Conservation (phyloP, 306 rosid genomes). For the Cucumis cinereus region DNA sequence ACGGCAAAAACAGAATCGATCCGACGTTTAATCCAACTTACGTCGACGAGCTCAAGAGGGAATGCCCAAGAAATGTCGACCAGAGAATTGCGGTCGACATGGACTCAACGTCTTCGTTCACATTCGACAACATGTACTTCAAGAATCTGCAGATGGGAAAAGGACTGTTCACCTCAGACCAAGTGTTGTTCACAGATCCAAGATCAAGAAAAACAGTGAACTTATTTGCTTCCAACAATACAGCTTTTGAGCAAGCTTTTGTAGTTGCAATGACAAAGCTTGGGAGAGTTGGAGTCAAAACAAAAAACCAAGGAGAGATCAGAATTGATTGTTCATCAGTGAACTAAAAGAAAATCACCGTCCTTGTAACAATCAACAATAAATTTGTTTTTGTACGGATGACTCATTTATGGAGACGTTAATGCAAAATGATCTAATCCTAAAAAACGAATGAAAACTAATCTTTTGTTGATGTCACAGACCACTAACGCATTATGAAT, state of each 20-base stretch:
- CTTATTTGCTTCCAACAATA: slow-evolving; percentile 45
- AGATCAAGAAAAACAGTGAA: slow-evolving; percentile 49
- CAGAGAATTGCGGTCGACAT: slow-evolving; percentile 38
- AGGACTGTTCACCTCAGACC: slow-evolving; percentile 77
- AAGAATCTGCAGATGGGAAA: slow-evolving; percentile 70
- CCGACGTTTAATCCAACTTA: slow-evolving; percentile 42
- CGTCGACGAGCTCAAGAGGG: slow-evolving; percentile 31
- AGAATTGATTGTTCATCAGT: slow-evolving; percentile 39
- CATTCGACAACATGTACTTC: slow-evolving; percentile 60
- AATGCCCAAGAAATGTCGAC: slow-evolving; percentile 51
- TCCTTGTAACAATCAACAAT: neutral
- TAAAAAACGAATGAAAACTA: too few relatives aligned
- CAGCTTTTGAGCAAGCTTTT: slow-evolving; percentile 52
- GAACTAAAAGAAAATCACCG: slow-evolving; percentile 15
- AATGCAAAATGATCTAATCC: too few relatives aligned
- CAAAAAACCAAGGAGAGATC: slow-evolving; percentile 48
- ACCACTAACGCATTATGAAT: too few relatives aligned
- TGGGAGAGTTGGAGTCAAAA: slow-evolving; percentile 52
- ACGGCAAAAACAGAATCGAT: slow-evolving; percentile 38
- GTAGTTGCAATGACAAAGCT: slow-evolving; percentile 62
- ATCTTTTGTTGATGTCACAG: too few relatives aligned
- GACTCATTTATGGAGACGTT: too few relatives aligned
- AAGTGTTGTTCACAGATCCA: slow-evolving; percentile 36
- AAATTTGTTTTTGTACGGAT: too few relatives aligned
- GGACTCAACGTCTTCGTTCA: slow-evolving; percentile 48